These are phyloP conservation scores for Meyerozyma smithsonii DNA, from an alignment of 1,139 yeast genomes.

Conservation along the genomic window DNA sequence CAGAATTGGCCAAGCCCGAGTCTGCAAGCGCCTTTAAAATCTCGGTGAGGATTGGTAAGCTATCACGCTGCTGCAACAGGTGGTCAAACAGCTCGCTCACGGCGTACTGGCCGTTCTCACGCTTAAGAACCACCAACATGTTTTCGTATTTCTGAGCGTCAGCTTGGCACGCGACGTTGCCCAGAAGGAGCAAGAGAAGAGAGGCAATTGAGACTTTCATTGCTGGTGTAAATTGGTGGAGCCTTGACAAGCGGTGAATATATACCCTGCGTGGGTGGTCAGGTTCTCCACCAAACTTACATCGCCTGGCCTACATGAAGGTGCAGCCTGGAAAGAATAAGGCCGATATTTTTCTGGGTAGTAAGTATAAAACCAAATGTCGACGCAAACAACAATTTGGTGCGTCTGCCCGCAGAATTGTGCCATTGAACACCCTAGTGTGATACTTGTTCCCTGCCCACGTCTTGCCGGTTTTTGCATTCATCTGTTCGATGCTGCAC, in stretches of 20 bases:
- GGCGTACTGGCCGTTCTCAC: neutral
- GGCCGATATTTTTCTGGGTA: too few relatives aligned
- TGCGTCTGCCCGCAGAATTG: too few relatives aligned
- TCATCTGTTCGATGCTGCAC: neutral
- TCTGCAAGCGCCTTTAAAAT: slow-evolving; percentile 20
- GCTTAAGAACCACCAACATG: neutral
- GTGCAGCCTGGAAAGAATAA: too few relatives aligned
- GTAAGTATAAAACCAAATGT: too few relatives aligned
- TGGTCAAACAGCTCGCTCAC: neutral
- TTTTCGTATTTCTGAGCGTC: neutral
- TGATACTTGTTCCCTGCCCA: too few relatives aligned
- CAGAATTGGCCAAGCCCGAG: slow-evolving; percentile 20
- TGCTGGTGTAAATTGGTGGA: too few relatives aligned
- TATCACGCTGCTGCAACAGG: slow-evolving; percentile 11
- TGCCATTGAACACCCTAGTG: too few relatives aligned
- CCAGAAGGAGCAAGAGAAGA: neutral
- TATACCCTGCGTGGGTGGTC: too few relatives aligned
- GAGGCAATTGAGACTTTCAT: neutral
- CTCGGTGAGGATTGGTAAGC: slow-evolving; percentile 20
- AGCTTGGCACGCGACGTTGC: neutral
- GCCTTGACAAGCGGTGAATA: too few relatives aligned
- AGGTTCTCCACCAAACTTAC: too few relatives aligned
- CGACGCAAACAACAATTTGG: too few relatives aligned
- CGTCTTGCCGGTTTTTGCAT: neutral
- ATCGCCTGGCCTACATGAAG: too few relatives aligned